Evolutionary conservation across 768 basidiomycete species (phyloP), one percentile per base, ranked within the genome.

Genomic region (Ramaria rubella): DNA sequence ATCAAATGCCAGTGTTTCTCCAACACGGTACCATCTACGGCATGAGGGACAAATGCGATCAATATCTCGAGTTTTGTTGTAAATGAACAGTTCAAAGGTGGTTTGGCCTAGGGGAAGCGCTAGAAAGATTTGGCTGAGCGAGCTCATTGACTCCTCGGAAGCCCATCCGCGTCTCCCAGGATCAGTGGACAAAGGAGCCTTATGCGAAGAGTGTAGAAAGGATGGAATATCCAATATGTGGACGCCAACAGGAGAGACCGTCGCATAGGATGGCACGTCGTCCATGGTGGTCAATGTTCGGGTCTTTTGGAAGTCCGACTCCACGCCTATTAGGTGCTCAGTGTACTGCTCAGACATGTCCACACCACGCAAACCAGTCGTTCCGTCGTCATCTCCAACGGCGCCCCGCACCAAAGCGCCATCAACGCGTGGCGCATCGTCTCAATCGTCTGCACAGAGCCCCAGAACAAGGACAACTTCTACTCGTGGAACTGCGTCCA

Each of bases 401-500:
- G 19, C 49, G 9, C 33, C 49, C 23, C 29, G 49, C 15, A 51
- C 14, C n/a, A 31, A 30, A 21, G 34, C 33, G n/a, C 15, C 33
- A 5, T 31, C 49, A 12, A 31, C 49, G 49, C 49, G 49, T 51
- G 30, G 30, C 21, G 51, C 33, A 23, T 38, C 43, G 52, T 58
- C 44, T 36, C 51, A 42, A 55, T 36, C 30, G n/a, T 52, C n/a
- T 4, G 52, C 40, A 42, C 56, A 21, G 50, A 24, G 24, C 21
- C 33, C 33, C 29, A 21, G n/a, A 55, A 29, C 27, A 30, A 27
- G 33, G 21, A 45, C 43, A 21, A 52, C 58, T n/a, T 45, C 58
- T 15, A 45, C 55, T 15, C 27, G 33, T 12, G 45, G 30, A 55
- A 5, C 55, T 19, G 38, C 54, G 12, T 38, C 57, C 17, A 31